Base-by-base conservation (phyloP, 345 rosid genomes). In the Corchorus capsularis region DNA sequence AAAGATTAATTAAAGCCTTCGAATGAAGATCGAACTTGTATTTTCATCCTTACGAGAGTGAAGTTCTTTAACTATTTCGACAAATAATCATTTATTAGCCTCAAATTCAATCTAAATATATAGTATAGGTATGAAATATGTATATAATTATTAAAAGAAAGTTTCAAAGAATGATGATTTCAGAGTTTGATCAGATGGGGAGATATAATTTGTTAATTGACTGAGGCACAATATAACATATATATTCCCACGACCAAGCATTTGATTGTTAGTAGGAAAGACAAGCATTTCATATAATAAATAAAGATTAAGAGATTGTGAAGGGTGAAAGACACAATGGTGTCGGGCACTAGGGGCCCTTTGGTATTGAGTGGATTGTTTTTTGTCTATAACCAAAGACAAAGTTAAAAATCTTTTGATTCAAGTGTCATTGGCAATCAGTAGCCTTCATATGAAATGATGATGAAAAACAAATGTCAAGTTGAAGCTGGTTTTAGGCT, bases 151-250 rank as follows among this genome's bases (percentile, higher is more conserved):
- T 3, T 39, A 6, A 39, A 39, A 39, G 43, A 39, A 39, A 39
- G 55, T 50, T 37, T 16, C 11, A 55, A 32, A 2, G n/a, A 34
- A 15, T 4, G 9, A 61, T 47, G 72, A 8, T 56, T 56, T 69
- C 61, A 46, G 27, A 27, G 43, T 22, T 60, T 46, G 10, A 50
- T 14, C 19, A 53, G 11, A 50, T 47, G n/a, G 14, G 5, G 19
- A 3, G 9, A 49, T 27, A 52, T 71, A 59, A 81, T 69, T 71
- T 47, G 75, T 10, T 16, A 1, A 41, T 75, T 78, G 77, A 75
- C 76, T 8, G 39, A 13, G 19, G 34, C 46, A 22, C 32, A 27
- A 27, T 10, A 7, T 7, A 39, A 37, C 71, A 45, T 27, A 19
- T 37, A 39, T 39, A 3, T 39, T 39, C 60, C 32, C 27, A 19